Percentiles rank a stretch among this genome's conserved stretches.
Evolutionary conservation across 1,284 basidiomycete species (phyloP).

Genomic region (Apiotrichum akiyoshidainum): DNA sequence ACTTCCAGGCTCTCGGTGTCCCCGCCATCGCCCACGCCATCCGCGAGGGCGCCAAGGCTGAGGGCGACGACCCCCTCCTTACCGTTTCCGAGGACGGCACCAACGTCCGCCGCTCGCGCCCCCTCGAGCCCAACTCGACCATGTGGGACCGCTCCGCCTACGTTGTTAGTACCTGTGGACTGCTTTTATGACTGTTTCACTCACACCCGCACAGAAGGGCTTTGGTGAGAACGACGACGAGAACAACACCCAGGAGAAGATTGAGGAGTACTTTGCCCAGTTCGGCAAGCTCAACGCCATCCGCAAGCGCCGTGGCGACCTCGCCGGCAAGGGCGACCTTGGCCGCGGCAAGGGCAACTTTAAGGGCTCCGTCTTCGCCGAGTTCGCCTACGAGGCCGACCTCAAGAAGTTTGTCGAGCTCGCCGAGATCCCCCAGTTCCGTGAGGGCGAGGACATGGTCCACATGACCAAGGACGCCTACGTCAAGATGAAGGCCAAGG

Average conservation of each 20-base stretch:
- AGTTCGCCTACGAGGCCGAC: slow-evolving; percentile 72
- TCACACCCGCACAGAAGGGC: slow-evolving; percentile 66
- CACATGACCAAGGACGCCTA: slow-evolving; percentile 92
- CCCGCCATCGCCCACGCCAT: slow-evolving; percentile 68
- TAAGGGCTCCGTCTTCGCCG: slow-evolving; percentile 90
- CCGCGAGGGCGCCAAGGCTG: slow-evolving; percentile 48
- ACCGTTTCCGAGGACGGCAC: slow-evolving; percentile 66
- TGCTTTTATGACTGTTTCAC: slow-evolving; percentile 1
- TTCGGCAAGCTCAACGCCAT: slow-evolving; percentile 83
- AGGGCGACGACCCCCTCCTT: slow-evolving; percentile 59
- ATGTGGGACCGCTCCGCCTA: slow-evolving; percentile 77
- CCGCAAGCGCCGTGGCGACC: slow-evolving; percentile 69
- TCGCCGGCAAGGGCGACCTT: slow-evolving; percentile 41
- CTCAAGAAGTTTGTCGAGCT: slow-evolving; percentile 73
- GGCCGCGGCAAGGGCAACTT: slow-evolving; percentile 67
- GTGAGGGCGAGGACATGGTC: slow-evolving; percentile 65
- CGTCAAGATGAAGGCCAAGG: slow-evolving; percentile 95
- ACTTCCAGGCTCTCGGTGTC: slow-evolving; percentile 61
- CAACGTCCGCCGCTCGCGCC: slow-evolving; percentile 69
- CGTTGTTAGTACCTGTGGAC: slow-evolving; percentile 59
- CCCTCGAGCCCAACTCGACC: slow-evolving; percentile 61
- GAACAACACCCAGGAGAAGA: slow-evolving; percentile 64
- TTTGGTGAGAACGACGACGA: slow-evolving; percentile 65
- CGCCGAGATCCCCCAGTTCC: slow-evolving; percentile 73
- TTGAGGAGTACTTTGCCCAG: slow-evolving; percentile 78